Evolutionary conservation across 176 grass and related monocot genomes (phyloP), one percentile per base, ranked within the genome.

Genomic region (Microstegium vimineum): DNA sequence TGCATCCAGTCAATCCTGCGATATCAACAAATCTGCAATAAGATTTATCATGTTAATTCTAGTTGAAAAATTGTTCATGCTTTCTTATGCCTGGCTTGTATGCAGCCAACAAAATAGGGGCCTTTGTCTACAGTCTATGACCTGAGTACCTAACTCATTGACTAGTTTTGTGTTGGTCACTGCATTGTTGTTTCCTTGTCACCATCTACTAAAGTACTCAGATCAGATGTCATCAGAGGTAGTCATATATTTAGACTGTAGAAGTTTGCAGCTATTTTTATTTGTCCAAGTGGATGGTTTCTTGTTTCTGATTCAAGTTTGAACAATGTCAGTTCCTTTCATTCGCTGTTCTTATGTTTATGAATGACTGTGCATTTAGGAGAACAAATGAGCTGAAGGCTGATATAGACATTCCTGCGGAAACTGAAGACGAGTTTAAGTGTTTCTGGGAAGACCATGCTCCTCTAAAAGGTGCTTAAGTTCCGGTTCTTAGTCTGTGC

Each of bases 301-400:
- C 1, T 23, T 11, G 20, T 37, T 76, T 54, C 49, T 85, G 52
- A 14, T 20, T 81, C 6, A 76, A 65, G 41, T 77, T 82, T 56
- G 34, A 77, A 72, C 13, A 63, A 27, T 72, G 47, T 34, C 47
- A 23, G 36, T 54, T 70, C 68, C 2, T 52, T 54, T 32, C 38
- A 16, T 22, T 16, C 8, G 25, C 10, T 59, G 23, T 77, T 32
- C 41, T 56, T 32, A 17, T 62, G 56, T 70, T 83, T 73, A 73
- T 18, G 16, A 68, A 88, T 84, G 22, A 71, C 56, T 81, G 43
- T 81, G 34, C 25, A 45, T 87, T 73, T 52, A 98, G 95, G 82
- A 89, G 75, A 89, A 93, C 84, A 18, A 94, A 93, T 87, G 90
- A 98, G 75, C 76, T 98, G 78, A 98, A 94, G 51, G 87, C 75